phyloP scores from a whole-genome alignment of 495 filamentous ascomycete species.

The Staphylotrichum longicolle region DNA sequence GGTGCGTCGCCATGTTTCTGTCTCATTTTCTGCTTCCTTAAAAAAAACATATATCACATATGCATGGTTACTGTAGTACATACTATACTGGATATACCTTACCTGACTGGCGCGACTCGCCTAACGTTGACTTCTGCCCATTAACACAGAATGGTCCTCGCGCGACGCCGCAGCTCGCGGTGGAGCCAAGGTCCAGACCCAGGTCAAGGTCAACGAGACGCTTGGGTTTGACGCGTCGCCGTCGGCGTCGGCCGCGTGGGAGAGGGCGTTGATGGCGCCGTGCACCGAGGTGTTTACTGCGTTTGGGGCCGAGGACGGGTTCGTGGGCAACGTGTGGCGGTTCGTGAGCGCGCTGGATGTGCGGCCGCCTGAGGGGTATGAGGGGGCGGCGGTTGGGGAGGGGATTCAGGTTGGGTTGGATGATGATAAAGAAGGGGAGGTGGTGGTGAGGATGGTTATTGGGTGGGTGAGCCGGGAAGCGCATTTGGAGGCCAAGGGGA shows the following conservation, averaged over 20 bases:
- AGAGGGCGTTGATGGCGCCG: slow-evolving; percentile 5
- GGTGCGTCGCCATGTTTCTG: slow-evolving; percentile 2
- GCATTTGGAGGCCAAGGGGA: slow-evolving; percentile 18
- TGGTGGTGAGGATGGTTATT: slow-evolving; percentile 18
- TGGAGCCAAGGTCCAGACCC: background rate
- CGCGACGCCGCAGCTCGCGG: background rate
- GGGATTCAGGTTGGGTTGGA: background rate
- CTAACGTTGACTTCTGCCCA: no score
- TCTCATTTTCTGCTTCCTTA: background rate
- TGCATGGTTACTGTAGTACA: no score
- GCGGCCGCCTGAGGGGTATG: slow-evolving; percentile 14
- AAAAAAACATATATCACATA: no score
- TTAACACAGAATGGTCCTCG: slow-evolving; percentile 17
- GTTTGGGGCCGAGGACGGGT: slow-evolving; percentile 22
- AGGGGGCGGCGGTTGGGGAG: slow-evolving; percentile 12
- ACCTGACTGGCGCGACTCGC: no score
- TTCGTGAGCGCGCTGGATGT: slow-evolving; percentile 16
- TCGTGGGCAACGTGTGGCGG: slow-evolving; percentile 18
- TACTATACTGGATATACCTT: no score
- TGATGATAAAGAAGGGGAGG: background rate
- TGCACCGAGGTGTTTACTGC: slow-evolving; percentile 28
- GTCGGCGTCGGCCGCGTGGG: background rate
- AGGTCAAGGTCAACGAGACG: no score
- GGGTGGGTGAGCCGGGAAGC: slow-evolving; percentile 18
- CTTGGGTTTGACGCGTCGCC: background rate